Conservation (phyloP, 2,329 filamentous ascomycete species). For the Chaetomium strumarium region DNA sequence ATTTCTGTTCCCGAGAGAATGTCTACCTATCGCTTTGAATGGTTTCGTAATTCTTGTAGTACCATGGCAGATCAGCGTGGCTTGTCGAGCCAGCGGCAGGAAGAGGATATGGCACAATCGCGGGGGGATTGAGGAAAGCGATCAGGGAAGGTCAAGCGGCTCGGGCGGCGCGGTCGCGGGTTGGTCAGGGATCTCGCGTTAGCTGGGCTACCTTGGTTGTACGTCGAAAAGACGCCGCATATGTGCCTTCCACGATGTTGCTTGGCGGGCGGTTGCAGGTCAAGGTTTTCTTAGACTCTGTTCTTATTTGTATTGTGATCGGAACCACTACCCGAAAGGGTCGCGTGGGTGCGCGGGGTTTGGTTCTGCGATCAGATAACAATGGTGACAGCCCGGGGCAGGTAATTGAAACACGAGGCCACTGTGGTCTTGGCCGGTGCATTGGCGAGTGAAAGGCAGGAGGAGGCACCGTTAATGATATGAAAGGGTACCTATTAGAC, state of each 20-base stretch:
- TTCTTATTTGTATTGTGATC: conserved; percentile 2
- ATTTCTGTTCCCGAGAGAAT: conserved; percentile 15
- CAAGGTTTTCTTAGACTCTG: not conserved
- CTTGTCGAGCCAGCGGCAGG: not conserved
- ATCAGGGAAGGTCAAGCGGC: not conserved
- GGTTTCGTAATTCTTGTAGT: conserved; percentile 4
- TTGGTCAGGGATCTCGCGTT: not conserved
- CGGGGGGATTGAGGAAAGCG: not conserved
- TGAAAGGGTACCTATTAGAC: too few relatives aligned
- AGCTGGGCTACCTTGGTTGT: not conserved
- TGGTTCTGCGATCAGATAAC: conserved; percentile 10
- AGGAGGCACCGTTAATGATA: too few relatives aligned
- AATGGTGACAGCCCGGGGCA: too few relatives aligned
- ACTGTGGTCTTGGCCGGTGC: too few relatives aligned
- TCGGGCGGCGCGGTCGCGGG: conserved; percentile 1
- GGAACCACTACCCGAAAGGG: conserved; percentile 6
- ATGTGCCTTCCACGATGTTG: not conserved
- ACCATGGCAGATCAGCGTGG: conserved; percentile 12
- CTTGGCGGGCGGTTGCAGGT: not conserved
- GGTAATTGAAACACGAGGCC: too few relatives aligned
- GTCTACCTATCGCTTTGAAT: conserved; percentile 9
- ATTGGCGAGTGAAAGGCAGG: too few relatives aligned
- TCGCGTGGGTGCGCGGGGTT: conserved; percentile 24
- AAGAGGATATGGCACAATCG: not conserved
- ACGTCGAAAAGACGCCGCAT: not conserved